Evolutionary conservation across 2,329 filamentous ascomycete species (phyloP).

Genomic region (Aureobasidium pullulans): DNA sequence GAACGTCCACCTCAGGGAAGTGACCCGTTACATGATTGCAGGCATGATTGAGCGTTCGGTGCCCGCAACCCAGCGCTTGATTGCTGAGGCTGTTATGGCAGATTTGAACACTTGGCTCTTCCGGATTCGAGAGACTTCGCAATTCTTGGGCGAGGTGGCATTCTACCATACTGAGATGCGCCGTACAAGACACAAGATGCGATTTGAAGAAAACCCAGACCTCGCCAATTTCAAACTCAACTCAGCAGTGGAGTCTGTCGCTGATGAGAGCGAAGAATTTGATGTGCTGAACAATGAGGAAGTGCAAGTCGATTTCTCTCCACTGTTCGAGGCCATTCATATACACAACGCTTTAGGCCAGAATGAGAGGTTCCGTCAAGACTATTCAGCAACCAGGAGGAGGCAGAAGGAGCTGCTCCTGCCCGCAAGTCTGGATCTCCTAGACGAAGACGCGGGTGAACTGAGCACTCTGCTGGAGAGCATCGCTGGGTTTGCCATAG

Average conservation of each 20-base stretch:
- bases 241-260: constrained; percentile 89
- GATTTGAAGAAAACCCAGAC: constrained; percentile 67
- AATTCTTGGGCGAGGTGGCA: constrained; percentile 90
- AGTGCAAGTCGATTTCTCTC: constrained; percentile 87
- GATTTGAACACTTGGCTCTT: constrained; percentile 97
- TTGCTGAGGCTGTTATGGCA: constrained; percentile 93
- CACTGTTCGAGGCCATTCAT: constrained; percentile 88
- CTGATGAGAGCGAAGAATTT: constrained; percentile 91
- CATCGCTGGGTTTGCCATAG: constrained; percentile 92
- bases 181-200: constrained; percentile 72
- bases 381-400: constrained; percentile 86
- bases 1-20: constrained; percentile 90
- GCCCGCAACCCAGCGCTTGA: constrained; percentile 82
- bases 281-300: constrained; percentile 94
- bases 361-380: constrained; percentile 79
- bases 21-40: constrained; percentile 89
- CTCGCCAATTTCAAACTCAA: constrained; percentile 84
- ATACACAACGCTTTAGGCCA: constrained; percentile 93
- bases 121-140: constrained; percentile 88
- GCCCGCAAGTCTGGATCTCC: constrained; percentile 65
- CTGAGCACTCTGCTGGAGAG: constrained; percentile 88
- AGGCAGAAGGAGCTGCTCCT: constrained; percentile 88
- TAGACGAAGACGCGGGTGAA: constrained; percentile 75
- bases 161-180: constrained; percentile 93
- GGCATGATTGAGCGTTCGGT: constrained; percentile 95